Conservation (phyloP, 305 asterid species). For the Solanum hybrid region DNA sequence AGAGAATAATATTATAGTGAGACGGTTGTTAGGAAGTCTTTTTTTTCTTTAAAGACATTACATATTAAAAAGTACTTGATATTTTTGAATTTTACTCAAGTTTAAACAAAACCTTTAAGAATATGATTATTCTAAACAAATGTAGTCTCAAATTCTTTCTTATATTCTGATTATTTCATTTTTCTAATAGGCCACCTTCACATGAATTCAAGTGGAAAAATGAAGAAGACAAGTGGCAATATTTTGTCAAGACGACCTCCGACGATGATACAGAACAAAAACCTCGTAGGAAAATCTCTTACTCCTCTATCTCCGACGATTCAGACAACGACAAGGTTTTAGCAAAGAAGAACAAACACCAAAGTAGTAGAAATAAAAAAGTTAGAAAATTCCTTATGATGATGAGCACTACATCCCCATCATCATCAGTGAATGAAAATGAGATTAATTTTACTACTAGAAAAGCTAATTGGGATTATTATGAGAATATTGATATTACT, state of each 20-base stretch:
- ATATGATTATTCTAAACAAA: not conserved
- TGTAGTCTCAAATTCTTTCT: not conserved
- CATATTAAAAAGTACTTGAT: not conserved
- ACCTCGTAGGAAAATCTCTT: constrained; percentile 29
- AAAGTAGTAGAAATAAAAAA: too few species aligned
- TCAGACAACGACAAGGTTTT: not conserved
- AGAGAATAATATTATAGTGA: too few species aligned
- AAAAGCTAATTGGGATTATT: not conserved
- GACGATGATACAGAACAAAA: not conserved
- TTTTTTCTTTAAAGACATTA: too few species aligned
- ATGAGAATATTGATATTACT: not conserved
- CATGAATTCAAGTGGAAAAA: constrained; percentile 36
- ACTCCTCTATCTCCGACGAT: constrained; percentile 7
- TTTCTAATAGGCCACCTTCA: not conserved
- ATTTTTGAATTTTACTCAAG: too few species aligned
- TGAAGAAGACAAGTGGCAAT: not conserved
- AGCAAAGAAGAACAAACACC: accelerated
- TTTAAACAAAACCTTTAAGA: too few species aligned
- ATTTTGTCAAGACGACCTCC: constrained; percentile 30
- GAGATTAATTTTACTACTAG: constrained; percentile 33
- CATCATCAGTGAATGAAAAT: constrained; percentile 31
- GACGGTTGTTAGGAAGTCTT: accelerated
- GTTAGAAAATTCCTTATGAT: constrained; percentile 1
- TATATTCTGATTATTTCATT: not conserved
- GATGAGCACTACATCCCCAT: constrained; percentile 29